These are phyloP conservation scores for Fragosphaeria purpurea DNA, from an alignment of 2,329 filamentous ascomycete species.

Conservation along the genomic window DNA sequence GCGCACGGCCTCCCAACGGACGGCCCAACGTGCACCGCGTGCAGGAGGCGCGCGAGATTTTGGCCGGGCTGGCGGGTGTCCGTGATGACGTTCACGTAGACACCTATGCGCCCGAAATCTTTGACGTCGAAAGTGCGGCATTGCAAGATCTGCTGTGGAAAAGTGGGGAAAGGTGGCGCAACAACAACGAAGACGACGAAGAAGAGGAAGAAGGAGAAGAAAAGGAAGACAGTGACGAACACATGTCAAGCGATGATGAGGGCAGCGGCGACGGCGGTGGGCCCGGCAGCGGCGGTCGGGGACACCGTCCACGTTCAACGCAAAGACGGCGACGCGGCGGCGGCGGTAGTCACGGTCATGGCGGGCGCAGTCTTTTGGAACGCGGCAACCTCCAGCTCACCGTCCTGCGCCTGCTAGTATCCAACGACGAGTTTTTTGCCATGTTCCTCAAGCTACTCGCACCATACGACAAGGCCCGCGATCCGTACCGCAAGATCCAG, in stretches of 20 bases:
- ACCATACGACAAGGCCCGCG: conserved; percentile 33
- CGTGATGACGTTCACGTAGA: conserved; percentile 29
- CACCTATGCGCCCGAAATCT: conserved; percentile 37
- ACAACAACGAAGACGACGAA: conserved; percentile 13
- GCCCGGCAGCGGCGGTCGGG: background rate
- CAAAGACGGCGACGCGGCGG: background rate
- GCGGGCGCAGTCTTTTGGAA: conserved; percentile 23
- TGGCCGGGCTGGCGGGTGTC: conserved; percentile 33
- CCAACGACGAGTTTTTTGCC: conserved; percentile 44
- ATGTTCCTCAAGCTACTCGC: conserved; percentile 38
- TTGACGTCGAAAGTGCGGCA: conserved; percentile 17
- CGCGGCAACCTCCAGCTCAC: conserved; percentile 39
- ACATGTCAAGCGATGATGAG: background rate
- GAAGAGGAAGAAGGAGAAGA: background rate
- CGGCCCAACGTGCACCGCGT: conserved; percentile 27
- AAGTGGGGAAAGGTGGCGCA: background rate
- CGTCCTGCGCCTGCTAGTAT: conserved; percentile 42
- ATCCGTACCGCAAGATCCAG: conserved; percentile 38
- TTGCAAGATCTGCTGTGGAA: conserved; percentile 7
- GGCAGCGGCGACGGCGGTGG: background rate
- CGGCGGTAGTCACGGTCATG: background rate
- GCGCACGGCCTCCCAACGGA: conserved; percentile 24
- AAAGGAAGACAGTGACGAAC: background rate
- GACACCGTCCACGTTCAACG: background rate
- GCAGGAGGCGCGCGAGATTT: conserved; percentile 41